These are phyloP conservation scores for Beta macrorhiza DNA, from an alignment of 179 eudicot species.

Conservation along the genomic window DNA sequence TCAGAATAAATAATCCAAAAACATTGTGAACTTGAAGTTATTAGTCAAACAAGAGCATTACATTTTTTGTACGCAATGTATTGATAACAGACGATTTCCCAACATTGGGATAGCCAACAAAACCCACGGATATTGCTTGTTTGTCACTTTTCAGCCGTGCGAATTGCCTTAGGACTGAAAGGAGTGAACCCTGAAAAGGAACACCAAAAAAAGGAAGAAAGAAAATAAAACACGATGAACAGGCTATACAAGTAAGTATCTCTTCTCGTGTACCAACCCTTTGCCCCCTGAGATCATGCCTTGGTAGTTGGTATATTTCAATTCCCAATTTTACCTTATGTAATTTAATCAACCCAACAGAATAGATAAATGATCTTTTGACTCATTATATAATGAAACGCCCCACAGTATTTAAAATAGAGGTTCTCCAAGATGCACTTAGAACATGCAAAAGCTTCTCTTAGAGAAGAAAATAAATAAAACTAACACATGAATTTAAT, in stretches of 20 bases:
- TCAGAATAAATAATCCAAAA: not conserved
- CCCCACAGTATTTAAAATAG: not conserved
- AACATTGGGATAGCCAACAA: slow-evolving; percentile 96
- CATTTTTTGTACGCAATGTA: slow-evolving; percentile 93
- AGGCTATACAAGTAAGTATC: not conserved
- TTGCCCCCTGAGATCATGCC: not conserved
- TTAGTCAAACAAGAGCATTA: slow-evolving; percentile 25
- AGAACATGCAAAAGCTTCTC: not conserved
- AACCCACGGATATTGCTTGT: slow-evolving; percentile 97
- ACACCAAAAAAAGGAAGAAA: not conserved
- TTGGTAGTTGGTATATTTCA: not conserved
- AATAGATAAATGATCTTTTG: not conserved
- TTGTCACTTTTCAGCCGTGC: slow-evolving; percentile 89
- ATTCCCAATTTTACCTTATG: not conserved
- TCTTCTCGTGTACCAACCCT: no score
- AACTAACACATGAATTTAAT: not conserved
- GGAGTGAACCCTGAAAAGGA: slow-evolving; percentile 74
- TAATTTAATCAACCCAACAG: no score
- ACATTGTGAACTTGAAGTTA: not conserved
- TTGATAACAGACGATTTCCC: slow-evolving; percentile 98
- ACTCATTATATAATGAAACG: not conserved
- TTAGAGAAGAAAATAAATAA: not conserved
- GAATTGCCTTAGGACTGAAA: slow-evolving; percentile 88
- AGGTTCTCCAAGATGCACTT: not conserved
- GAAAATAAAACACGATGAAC: not conserved